A percentile compares a stretch with the other conserved stretches of the same genome.
phyloP scores from a whole-genome alignment of 331 rosid species.

The Rosa hybrid region DNA sequence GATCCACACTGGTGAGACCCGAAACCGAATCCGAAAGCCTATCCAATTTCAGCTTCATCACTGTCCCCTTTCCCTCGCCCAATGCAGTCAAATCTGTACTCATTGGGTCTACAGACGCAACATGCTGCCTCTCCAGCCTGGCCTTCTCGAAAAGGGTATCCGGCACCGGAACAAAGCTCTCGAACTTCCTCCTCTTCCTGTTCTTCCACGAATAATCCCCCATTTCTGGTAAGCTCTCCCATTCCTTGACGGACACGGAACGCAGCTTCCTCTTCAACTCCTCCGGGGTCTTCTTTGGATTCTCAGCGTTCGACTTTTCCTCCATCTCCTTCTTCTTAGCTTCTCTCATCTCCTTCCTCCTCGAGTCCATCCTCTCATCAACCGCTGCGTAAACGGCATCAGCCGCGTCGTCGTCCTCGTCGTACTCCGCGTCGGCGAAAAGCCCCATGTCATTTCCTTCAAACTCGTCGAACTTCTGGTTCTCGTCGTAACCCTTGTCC shows the following conservation, averaged over 20 bases:
- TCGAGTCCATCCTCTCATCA: not conserved
- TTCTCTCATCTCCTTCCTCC: not conserved
- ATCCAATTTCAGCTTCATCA: slow-evolving; percentile 63
- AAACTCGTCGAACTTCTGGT: not conserved
- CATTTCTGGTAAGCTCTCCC: slow-evolving; percentile 44
- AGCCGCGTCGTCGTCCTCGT: not conserved
- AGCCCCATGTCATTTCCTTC: slow-evolving; percentile 71
- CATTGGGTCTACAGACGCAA: slow-evolving; percentile 75
- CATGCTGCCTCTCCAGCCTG: slow-evolving; percentile 77
- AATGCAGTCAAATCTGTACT: slow-evolving; percentile 86
- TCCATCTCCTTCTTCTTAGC: not conserved
- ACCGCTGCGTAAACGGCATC: not conserved
- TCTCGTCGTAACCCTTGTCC: slow-evolving; percentile 31
- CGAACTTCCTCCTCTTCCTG: slow-evolving; percentile 68
- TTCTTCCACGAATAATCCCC: slow-evolving; percentile 80
- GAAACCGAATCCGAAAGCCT: slow-evolving; percentile 76
- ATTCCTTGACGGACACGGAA: not conserved
- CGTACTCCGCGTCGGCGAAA: slow-evolving; percentile 11
- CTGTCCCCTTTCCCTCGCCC: slow-evolving; percentile 77
- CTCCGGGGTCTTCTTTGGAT: not conserved
- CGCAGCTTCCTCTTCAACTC: not conserved
- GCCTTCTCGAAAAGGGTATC: slow-evolving; percentile 91
- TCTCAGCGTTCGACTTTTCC: not conserved
- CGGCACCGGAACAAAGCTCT: slow-evolving; percentile 87
- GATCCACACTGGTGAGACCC: slow-evolving; percentile 76